Conservation (phyloP, 1,139 yeast species). For the Yamadazyma dushanensis region DNA sequence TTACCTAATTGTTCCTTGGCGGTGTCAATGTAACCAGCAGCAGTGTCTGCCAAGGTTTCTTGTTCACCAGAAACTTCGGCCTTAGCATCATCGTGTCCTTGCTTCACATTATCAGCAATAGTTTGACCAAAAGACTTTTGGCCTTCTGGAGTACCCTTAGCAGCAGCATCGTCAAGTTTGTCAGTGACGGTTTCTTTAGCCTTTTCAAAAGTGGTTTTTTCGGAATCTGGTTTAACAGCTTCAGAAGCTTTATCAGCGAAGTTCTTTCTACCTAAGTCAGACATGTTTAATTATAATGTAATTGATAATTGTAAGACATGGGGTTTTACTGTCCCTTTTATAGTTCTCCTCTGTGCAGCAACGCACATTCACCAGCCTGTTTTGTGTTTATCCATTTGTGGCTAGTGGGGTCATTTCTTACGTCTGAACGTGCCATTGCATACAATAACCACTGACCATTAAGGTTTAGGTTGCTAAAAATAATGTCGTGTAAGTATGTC, state of each 20-base stretch:
- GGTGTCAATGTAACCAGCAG: slow-evolving; percentile 57
- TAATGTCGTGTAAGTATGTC: background rate
- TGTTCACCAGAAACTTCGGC: slow-evolving; percentile 27
- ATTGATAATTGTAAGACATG: background rate
- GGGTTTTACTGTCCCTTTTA: background rate
- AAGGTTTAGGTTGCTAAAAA: slow-evolving; percentile 1
- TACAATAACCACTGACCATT: too few species aligned
- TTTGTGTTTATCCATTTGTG: too few species aligned
- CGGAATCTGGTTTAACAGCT: slow-evolving; percentile 68
- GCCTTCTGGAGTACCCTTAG: slow-evolving; percentile 56
- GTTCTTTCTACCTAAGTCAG: slow-evolving; percentile 78
- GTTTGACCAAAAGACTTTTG: slow-evolving; percentile 71
- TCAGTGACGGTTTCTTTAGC: slow-evolving; percentile 73
- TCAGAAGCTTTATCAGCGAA: slow-evolving; percentile 69
- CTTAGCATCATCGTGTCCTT: slow-evolving; percentile 54
- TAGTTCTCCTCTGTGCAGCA: slow-evolving; percentile 1
- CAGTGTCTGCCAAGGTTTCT: slow-evolving; percentile 53
- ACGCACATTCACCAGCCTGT: too few species aligned
- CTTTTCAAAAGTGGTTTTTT: slow-evolving; percentile 64
- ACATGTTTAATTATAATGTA: slow-evolving; percentile 38
- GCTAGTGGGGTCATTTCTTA: slow-evolving; percentile 3
- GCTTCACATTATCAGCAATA: slow-evolving; percentile 53
- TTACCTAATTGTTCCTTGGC: slow-evolving; percentile 63
- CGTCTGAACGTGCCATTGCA: too few species aligned
- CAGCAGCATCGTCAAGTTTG: slow-evolving; percentile 62